Conservation (phyloP, 1,284 basidiomycete genomes). For the Ceratobasidium sp. region DNA sequence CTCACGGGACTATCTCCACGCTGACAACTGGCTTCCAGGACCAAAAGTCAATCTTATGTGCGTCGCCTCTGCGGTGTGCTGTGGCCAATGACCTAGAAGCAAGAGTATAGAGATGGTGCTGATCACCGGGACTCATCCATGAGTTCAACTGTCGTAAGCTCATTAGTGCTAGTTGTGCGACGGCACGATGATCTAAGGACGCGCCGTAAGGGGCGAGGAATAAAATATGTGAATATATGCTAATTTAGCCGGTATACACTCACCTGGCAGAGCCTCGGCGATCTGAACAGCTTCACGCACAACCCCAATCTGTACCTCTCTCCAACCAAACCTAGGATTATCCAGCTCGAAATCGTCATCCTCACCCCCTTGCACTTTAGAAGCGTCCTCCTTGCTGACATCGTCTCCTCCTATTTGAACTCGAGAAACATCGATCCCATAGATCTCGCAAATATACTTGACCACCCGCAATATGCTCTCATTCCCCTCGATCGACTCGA, state of each 20-base stretch:
- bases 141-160: constrained; percentile 78
- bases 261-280: constrained; percentile 92
- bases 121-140: constrained; percentile 78
- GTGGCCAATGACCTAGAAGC: constrained; percentile 77
- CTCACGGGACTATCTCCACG: constrained; percentile 82
- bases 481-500: constrained; percentile 83
- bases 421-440: constrained; percentile 82
- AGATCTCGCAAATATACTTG: constrained; percentile 78
- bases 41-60: constrained; percentile 85
- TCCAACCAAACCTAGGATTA: constrained; percentile 82
- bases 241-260: constrained; percentile 52
- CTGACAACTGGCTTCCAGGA: constrained; percentile 83
- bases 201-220: constrained; percentile 43
- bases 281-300: constrained; percentile 92
- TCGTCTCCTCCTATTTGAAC: constrained; percentile 60
- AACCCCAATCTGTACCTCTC: constrained; percentile 91
- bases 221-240: constrained; percentile 43
- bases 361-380: constrained; percentile 46
- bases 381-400: constrained; percentile 51
- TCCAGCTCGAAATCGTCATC: constrained; percentile 52
- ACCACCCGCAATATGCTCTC: constrained; percentile 80
- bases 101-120: constrained; percentile 81
- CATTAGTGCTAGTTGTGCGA: constrained; percentile 83
- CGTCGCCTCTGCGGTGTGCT: constrained; percentile 81
- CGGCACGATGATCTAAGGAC: constrained; percentile 75